phyloP scores from a whole-genome alignment of 2,329 filamentous ascomycete genomes.

The Cladophialophora psammophila region DNA sequence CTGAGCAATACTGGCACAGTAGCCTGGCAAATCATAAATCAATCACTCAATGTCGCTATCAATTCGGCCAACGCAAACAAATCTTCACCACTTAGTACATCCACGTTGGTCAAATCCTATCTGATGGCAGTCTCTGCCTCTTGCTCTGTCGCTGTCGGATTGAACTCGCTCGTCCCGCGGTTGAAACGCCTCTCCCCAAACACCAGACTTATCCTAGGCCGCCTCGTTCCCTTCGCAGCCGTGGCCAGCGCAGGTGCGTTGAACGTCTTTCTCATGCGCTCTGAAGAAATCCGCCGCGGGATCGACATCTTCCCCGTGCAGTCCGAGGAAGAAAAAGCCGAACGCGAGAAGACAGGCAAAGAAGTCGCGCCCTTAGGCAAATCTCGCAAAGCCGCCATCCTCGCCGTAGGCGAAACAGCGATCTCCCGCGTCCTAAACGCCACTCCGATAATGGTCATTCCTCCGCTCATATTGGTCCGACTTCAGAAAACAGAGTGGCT shows the following conservation, averaged over 20 bases:
- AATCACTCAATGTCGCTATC: conserved; percentile 97
- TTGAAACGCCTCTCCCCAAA: conserved; percentile 77
- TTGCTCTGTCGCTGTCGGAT: conserved; percentile 89
- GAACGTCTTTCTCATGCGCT: conserved; percentile 97
- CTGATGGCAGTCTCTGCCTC: conserved; percentile 89
- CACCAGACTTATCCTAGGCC: conserved; percentile 76
- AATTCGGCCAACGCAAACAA: conserved; percentile 98
- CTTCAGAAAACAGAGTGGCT: conserved; percentile 87
- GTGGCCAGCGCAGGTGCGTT: conserved; percentile 89
- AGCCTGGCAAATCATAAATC: conserved; percentile 94
- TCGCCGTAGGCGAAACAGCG: conserved; percentile 93
- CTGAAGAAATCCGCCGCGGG: conserved; percentile 89
- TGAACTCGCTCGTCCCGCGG: conserved; percentile 88
- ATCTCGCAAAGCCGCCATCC: conserved; percentile 82
- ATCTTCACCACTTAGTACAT: conserved; percentile 82
- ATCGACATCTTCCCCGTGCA: conserved; percentile 91
- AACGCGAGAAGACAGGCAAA: conserved; percentile 69
- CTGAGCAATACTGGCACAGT: conserved; percentile 75
- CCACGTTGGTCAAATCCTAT: conserved; percentile 87
- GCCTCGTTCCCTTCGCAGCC: conserved; percentile 95
- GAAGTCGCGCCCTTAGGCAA: conserved; percentile 79
- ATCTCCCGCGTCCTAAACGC: conserved; percentile 90
- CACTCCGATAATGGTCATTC: conserved; percentile 96
- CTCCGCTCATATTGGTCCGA: conserved; percentile 82
- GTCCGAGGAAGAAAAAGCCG: conserved; percentile 70